Evolutionary conservation across 192 early-diverging fungal genomes (phyloP).

Genomic region (Mortierella hygrophila): DNA sequence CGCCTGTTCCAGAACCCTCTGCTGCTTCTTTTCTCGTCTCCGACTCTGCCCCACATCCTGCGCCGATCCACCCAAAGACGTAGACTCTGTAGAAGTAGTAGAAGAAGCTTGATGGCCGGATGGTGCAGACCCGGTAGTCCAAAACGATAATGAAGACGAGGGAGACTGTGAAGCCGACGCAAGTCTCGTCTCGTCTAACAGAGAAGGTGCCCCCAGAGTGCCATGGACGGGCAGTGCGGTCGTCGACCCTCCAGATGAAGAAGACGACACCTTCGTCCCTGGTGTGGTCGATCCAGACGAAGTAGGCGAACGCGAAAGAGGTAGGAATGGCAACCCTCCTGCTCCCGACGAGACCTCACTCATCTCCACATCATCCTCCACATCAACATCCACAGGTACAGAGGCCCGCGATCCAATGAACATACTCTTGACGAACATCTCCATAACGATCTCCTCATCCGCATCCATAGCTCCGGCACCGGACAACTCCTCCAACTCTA

Average conservation of each 20-base stretch:
- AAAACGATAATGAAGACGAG: not conserved
- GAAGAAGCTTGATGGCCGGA: not conserved
- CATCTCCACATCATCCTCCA: not conserved
- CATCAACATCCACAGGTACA: not conserved
- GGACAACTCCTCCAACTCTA: conserved; percentile 13
- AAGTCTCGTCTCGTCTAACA: not conserved
- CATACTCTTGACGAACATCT: conserved; percentile 25
- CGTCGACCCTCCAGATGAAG: not conserved
- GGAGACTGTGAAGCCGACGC: not conserved
- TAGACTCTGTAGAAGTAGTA: not conserved
- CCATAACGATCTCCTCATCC: conserved; percentile 20
- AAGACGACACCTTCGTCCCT: not conserved
- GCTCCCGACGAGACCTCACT: not conserved
- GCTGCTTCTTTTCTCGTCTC: not conserved
- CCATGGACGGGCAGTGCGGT: not conserved
- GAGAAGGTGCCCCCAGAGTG: not conserved
- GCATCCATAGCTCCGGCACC: not conserved
- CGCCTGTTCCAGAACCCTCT: not conserved
- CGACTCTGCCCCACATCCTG: not conserved
- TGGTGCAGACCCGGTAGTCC: not conserved
- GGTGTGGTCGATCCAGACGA: not conserved
- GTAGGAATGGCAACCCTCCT: not conserved
- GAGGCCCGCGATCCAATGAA: not conserved
- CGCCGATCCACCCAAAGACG: not conserved
- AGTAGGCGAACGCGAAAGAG: not conserved